phyloP scores from a whole-genome alignment of 108 stramenopile species.

The Parmales sp. region DNA sequence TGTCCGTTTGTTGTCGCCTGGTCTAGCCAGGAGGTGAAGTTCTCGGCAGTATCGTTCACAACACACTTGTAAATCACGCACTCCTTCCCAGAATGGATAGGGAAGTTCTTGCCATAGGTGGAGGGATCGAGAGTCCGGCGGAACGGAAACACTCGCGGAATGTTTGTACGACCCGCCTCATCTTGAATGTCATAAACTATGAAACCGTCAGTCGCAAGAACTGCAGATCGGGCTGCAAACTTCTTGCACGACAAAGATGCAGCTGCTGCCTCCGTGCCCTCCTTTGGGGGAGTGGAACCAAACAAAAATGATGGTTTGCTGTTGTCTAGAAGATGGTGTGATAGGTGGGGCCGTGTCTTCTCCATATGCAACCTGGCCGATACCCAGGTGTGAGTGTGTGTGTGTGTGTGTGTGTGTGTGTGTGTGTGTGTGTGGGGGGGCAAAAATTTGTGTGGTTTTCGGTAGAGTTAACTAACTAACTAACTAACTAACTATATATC shows the following conservation, averaged over 20 bases:
- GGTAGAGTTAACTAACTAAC: no score
- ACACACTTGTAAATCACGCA: constrained; percentile 49
- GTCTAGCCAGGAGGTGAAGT: constrained; percentile 40
- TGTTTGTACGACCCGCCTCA: constrained; percentile 37
- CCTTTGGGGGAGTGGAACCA: constrained; percentile 22
- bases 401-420: no score
- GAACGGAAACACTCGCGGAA: constrained; percentile 43
- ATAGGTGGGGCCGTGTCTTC: no score
- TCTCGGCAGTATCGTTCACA: constrained; percentile 20
- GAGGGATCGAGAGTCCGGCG: constrained; percentile 38
- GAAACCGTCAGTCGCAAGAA: constrained; percentile 47
- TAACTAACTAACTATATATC: no score
- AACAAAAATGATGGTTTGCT: constrained; percentile 24
- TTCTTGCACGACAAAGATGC: constrained; percentile 17
- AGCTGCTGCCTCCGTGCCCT: constrained; percentile 9
- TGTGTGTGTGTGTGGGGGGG: no score
- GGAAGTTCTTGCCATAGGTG: constrained; percentile 33
- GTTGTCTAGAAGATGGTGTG: no score
- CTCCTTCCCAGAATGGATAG: constrained; percentile 20
- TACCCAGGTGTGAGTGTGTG: no score
- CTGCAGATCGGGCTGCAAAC: constrained; percentile 31
- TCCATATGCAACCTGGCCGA: no score
- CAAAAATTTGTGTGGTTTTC: no score
- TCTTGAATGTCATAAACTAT: constrained; percentile 62
- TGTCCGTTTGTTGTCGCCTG: constrained; percentile 28